Evolutionary conservation across 257 asterid species (phyloP).

Genomic region (Solanum ossicruentum): DNA sequence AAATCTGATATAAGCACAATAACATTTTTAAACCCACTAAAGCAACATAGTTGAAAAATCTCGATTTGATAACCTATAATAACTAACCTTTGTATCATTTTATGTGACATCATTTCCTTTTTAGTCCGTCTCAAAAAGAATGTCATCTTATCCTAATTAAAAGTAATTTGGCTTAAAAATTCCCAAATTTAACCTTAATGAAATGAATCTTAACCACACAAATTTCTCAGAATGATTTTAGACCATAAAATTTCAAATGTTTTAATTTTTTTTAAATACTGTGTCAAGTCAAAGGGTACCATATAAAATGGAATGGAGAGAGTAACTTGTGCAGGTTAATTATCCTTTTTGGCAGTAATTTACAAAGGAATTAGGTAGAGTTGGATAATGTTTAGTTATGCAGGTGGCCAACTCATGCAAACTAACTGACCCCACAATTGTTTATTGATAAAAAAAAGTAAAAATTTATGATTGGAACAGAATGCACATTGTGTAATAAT

Average conservation of each 20-base stretch:
- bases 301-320: too few species aligned
- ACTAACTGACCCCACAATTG: neutral
- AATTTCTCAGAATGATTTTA: too few species aligned
- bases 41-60: neutral
- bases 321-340: neutral
- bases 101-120: too few species aligned
- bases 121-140: too few species aligned
- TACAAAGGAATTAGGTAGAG: neutral
- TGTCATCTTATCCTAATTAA: too few species aligned
- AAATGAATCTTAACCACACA: too few species aligned
- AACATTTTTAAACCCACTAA: accelerated
- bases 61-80: neutral
- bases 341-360: neutral
- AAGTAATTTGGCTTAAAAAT: too few species aligned
- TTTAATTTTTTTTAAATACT: too few species aligned
- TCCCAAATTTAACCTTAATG: too few species aligned
- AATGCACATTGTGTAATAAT: neutral
- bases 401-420: neutral
- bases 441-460: neutral
- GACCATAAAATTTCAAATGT: too few species aligned
- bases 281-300: too few species aligned
- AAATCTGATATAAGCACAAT: accelerated
- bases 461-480: neutral
- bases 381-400: neutral
- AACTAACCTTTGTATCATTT: too few species aligned